These are phyloP conservation scores for Thielaviopsis populi DNA, from an alignment of 2,329 filamentous ascomycete species.

Conservation along the genomic window DNA sequence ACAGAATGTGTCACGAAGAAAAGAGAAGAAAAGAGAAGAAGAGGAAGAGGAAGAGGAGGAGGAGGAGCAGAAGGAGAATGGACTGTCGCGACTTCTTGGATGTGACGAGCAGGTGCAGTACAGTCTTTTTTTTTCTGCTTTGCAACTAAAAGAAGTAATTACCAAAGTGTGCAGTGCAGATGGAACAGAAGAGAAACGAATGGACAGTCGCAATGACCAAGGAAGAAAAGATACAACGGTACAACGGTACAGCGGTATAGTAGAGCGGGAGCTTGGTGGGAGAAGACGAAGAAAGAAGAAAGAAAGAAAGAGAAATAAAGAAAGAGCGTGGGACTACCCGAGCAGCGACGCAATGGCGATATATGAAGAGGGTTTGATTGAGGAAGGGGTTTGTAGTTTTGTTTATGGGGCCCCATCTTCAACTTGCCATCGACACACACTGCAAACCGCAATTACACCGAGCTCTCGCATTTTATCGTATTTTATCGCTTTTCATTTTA, in stretches of 20 bases:
- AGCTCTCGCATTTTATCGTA: background rate
- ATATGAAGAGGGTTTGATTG: background rate
- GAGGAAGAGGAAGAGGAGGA: constrained; percentile 1
- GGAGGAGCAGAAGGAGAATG: too few species aligned
- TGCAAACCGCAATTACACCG: constrained; percentile 1
- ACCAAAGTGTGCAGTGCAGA: background rate
- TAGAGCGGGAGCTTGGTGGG: too few species aligned
- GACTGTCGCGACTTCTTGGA: too few species aligned
- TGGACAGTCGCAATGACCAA: constrained; percentile 7
- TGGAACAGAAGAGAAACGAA: constrained; percentile 7
- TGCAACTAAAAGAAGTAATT: background rate
- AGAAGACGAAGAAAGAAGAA: background rate
- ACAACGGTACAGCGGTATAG: background rate
- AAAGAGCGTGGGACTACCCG: background rate
- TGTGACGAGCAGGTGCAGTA: background rate
- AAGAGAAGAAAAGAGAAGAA: background rate
- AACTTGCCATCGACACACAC: background rate
- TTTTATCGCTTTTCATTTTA: background rate
- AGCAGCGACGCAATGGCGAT: background rate
- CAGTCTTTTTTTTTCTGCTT: background rate
- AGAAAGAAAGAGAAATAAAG: background rate
- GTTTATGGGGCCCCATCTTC: background rate
- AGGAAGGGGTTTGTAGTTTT: background rate
- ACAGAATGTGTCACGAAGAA: background rate
- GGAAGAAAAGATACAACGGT: background rate